Conservation (phyloP, 2,329 filamentous ascomycete species). For the Scytalidium lignicola region DNA sequence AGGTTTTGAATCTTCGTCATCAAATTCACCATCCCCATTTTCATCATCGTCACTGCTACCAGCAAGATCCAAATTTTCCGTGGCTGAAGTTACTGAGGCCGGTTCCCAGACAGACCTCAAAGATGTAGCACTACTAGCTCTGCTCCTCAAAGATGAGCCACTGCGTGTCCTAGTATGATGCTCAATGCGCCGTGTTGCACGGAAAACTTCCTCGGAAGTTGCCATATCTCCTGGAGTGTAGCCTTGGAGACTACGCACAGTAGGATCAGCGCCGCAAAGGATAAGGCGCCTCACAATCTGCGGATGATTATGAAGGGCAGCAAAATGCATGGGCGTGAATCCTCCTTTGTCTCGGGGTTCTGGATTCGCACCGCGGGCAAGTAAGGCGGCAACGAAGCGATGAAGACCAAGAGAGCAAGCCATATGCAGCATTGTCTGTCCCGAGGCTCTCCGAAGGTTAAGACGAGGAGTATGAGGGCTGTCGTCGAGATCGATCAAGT, state of each 20-base stretch:
- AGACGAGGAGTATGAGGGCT: conserved; percentile 62
- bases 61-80: conserved; percentile 9
- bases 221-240: conserved; percentile 69
- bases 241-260: conserved; percentile 62
- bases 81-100: conserved; percentile 39
- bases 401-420: conserved; percentile 71
- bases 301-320: conserved; percentile 68
- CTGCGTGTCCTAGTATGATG: conserved; percentile 63
- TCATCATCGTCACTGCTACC: conserved; percentile 32
- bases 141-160: conserved; percentile 52
- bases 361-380: conserved; percentile 72
- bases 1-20: conserved; percentile 26
- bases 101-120: conserved; percentile 63
- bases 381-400: conserved; percentile 69
- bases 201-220: conserved; percentile 57
- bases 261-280: conserved; percentile 66
- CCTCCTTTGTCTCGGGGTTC: conserved; percentile 72
- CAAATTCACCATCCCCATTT: conserved; percentile 35
- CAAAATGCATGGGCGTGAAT: conserved; percentile 78
- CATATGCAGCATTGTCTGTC: conserved; percentile 77
- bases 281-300: conserved; percentile 74
- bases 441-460: conserved; percentile 60
- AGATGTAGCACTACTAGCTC: conserved; percentile 62
- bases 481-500: conserved; percentile 73
- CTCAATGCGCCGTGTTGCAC: conserved; percentile 57